phyloP scores from a whole-genome alignment of 2,329 filamentous ascomycete species.

The Monilinia aucupariae region DNA sequence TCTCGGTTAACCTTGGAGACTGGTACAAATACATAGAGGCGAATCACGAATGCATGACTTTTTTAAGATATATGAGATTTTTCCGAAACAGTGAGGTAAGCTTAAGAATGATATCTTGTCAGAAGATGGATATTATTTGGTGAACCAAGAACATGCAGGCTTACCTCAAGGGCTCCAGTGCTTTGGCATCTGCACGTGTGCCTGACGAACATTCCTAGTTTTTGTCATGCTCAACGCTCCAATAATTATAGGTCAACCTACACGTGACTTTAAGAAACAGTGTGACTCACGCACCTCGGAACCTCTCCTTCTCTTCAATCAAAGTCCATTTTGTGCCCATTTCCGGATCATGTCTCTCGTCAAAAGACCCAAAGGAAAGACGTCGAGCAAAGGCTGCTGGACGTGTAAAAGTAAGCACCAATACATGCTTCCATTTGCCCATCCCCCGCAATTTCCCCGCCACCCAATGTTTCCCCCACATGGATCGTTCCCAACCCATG shows the following conservation, averaged over 20 bases:
- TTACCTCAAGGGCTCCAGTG: too few species aligned
- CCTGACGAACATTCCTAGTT: accelerated
- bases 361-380: slow-evolving; percentile 6
- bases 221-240: not conserved
- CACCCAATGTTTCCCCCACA: not conserved
- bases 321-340: not conserved
- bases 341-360: not conserved
- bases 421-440: slow-evolving; percentile 15
- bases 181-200: not conserved
- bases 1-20: not conserved
- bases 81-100: too few species aligned
- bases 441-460: slow-evolving; percentile 5
- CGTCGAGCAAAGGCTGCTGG: slow-evolving; percentile 37
- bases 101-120: too few species aligned
- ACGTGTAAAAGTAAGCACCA: slow-evolving; percentile 40
- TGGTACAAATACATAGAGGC: not conserved
- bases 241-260: not conserved
- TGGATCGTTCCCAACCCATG: not conserved
- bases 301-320: not conserved
- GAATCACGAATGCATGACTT: not conserved
- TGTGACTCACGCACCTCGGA: not conserved
- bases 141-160: not conserved
- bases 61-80: too few species aligned
- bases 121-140: not conserved
- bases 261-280: not conserved